Percentiles rank a stretch among this genome's conserved stretches.
These are phyloP conservation scores for Beta corolliflora DNA, from an alignment of 179 eudicot species.

Conservation along the genomic window DNA sequence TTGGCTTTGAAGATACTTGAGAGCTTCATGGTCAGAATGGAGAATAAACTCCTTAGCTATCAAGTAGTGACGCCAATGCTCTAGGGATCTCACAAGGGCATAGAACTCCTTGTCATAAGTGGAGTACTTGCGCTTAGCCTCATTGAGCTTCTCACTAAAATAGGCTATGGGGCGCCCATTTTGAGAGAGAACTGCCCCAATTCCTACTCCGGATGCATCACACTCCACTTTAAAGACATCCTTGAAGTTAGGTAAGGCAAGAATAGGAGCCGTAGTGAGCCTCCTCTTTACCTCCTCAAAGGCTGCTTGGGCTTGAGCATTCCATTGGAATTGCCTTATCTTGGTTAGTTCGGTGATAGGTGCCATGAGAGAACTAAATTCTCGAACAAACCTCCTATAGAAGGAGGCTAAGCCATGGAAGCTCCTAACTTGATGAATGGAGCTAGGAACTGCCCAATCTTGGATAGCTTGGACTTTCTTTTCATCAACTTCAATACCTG, in stretches of 20 bases:
- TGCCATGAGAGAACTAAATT: background rate
- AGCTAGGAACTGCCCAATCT: too few relatives aligned
- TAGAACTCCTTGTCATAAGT: background rate
- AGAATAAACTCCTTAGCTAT: background rate
- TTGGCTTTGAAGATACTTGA: too few relatives aligned
- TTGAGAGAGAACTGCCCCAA: background rate
- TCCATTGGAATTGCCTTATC: background rate
- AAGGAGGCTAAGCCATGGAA: constrained; percentile 10
- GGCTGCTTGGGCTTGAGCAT: background rate
- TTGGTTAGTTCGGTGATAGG: background rate
- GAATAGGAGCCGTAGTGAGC: too few relatives aligned
- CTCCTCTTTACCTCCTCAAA: too few relatives aligned
- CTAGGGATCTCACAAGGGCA: background rate
- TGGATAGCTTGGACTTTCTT: too few relatives aligned
- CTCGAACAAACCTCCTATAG: background rate
- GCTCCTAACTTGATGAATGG: background rate
- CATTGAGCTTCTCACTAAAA: too few relatives aligned
- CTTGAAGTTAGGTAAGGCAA: background rate
- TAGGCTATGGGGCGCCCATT: too few relatives aligned
- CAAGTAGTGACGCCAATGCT: background rate
- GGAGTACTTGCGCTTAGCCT: too few relatives aligned
- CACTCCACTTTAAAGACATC: background rate
- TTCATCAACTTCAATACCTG: too few relatives aligned
- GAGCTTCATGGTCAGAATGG: background rate
- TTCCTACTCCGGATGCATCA: background rate